Base-by-base conservation (phyloP, 1,139 yeast species). In the Geotrichum candidum region DNA sequence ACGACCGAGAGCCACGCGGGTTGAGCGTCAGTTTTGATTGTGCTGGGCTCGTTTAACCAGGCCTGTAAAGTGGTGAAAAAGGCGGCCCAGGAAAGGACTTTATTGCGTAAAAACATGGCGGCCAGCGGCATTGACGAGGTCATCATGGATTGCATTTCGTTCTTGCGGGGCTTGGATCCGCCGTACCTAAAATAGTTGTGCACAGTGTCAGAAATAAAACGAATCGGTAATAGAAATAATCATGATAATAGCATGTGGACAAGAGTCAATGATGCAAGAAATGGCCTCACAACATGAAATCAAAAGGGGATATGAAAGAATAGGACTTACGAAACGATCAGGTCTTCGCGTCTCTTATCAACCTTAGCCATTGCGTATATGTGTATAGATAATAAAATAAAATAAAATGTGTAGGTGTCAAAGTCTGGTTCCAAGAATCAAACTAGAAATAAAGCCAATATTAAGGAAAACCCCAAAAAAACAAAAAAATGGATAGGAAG, bases 71-170 rank as follows among this genome's bases (percentile, higher is more conserved):
- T 77, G 59, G 83, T 76, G 71, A 83, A 83, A 57, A 83, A 70
- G 18, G 85, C 75, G 3, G 84, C 76, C 86, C 86, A 83, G n/a
- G 85, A 78, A 68, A 83, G 76, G 72, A 83, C 71, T 69, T 74
- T 74, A 67, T 77, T 75, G 63, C 80, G 73, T 76, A 80, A 72
- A 69, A 80, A 80, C 87, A 84, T 84, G 65, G 87, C 87, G 5
- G 86, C 86, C 84, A 84, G 80, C 48, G 88, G 88, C 68, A 84
- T 76, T 10, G 86, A 76, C 69, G 79, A 83, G 53, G 85, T 75
- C 65, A 84, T 72, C 77, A 82, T 63, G 27, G 73, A 62, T 11
- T 73, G 63, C 48, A 69, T 65, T 52, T 63, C 64, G 53, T 65
- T 65, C 54, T 65, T 64, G 23, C 27, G 48, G 3, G 64, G 51